Conservation (phyloP, 108 stramenopile genomes). For the Cyclostephanos tholiformis region DNA sequence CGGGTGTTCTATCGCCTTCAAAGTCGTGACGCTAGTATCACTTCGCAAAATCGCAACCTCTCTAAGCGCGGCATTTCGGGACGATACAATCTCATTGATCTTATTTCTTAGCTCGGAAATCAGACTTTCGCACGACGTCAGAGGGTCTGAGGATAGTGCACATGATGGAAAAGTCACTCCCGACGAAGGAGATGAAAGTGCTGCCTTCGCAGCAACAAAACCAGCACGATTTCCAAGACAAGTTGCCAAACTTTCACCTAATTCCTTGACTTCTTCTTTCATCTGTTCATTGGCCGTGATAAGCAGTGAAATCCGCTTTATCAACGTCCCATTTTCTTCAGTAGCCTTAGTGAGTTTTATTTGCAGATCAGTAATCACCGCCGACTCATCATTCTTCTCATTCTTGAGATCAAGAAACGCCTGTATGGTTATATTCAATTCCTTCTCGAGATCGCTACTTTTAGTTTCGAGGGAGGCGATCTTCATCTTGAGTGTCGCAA, state of each 20-base stretch:
- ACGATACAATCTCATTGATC: constrained; percentile 31
- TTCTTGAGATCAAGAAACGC: constrained; percentile 21
- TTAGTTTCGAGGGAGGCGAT: constrained; percentile 26
- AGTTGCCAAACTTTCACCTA: constrained; percentile 18
- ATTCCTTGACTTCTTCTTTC: constrained; percentile 32
- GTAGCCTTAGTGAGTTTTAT: constrained; percentile 19
- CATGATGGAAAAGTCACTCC: background rate
- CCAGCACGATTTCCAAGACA: background rate
- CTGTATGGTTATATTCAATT: constrained; percentile 28
- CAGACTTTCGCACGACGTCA: constrained; percentile 20
- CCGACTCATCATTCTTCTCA: constrained; percentile 5
- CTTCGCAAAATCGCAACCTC: constrained; percentile 28
- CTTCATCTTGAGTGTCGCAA: constrained; percentile 30
- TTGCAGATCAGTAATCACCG: constrained; percentile 18
- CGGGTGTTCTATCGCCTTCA: constrained; percentile 2
- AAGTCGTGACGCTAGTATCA: background rate
- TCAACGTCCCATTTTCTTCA: constrained; percentile 28
- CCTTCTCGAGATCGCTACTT: constrained; percentile 23
- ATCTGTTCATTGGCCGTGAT: constrained; percentile 26
- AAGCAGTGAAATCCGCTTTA: constrained; percentile 29
- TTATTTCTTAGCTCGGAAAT: constrained; percentile 35
- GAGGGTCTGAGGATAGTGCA: constrained; percentile 21
- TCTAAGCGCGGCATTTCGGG: constrained; percentile 39
- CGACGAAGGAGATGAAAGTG: background rate
- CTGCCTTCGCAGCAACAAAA: background rate